Evolutionary conservation across 306 rosid species (phyloP).

Genomic region (Castanea sativa): DNA sequence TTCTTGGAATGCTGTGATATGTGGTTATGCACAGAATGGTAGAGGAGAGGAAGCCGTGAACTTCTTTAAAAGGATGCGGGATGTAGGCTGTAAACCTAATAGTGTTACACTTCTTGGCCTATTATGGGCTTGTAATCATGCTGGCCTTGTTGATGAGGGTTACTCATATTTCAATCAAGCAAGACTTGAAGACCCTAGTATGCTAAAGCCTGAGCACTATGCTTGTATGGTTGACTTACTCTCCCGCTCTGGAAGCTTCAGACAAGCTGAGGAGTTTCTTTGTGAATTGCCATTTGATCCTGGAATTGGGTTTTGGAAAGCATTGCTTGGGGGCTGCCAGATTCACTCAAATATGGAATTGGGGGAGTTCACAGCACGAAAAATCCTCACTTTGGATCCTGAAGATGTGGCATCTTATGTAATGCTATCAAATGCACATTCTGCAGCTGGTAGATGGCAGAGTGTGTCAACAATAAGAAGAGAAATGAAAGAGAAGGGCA

Average conservation of each 20-base stretch:
- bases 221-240: conserved; percentile 91
- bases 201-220: conserved; percentile 80
- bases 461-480: conserved; percentile 51
- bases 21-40: conserved; percentile 94
- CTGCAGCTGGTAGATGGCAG: conserved; percentile 85
- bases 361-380: conserved; percentile 71
- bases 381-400: conserved; percentile 72
- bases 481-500: conserved; percentile 77
- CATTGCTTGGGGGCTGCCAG: conserved; percentile 91
- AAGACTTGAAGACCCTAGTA: conserved; percentile 36
- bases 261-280: conserved; percentile 61
- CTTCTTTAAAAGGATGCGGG: conserved; percentile 60
- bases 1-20: conserved; percentile 87
- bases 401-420: conserved; percentile 78
- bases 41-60: conserved; percentile 68
- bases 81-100: conserved; percentile 49
- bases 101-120: conserved; percentile 69
- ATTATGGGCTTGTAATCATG: conserved; percentile 92
- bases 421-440: conserved; percentile 86
- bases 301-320: conserved; percentile 91
- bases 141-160: conserved; percentile 73
- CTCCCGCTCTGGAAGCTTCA: conserved; percentile 68
- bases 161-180: conserved; percentile 60
- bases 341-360: conserved; percentile 66
- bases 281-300: conserved; percentile 62